Evolutionary conservation across 164 flowering plant genomes (phyloP).

Genomic region (Santalum album): DNA sequence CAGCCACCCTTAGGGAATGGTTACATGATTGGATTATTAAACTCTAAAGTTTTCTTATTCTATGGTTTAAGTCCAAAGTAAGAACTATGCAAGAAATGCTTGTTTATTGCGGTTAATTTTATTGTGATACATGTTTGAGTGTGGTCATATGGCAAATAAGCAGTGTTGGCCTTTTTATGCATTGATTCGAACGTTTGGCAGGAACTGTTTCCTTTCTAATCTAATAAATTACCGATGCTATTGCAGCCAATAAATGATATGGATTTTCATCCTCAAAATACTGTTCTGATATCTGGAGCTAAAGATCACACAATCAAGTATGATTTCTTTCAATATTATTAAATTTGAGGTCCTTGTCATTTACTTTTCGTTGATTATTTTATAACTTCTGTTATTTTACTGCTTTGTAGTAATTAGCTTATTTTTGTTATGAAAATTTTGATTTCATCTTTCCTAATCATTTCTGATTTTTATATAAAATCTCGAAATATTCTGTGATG

Average conservation of each 20-base stretch:
- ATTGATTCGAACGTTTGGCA: background rate
- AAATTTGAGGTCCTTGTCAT: background rate
- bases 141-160: too few relatives aligned
- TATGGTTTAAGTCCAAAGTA: too few relatives aligned
- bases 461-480: too few relatives aligned
- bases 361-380: background rate
- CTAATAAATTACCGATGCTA: background rate
- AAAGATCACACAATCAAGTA: slow-evolving; percentile 87
- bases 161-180: too few relatives aligned
- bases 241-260: slow-evolving; percentile 87
- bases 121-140: too few relatives aligned
- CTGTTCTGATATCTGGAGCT: slow-evolving; percentile 69
- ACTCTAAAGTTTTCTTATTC: too few relatives aligned
- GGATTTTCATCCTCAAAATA: slow-evolving; percentile 80
- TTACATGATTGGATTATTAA: too few relatives aligned
- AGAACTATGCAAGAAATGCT: too few relatives aligned
- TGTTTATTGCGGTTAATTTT: too few relatives aligned
- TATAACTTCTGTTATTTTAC: background rate
- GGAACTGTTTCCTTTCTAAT: background rate
- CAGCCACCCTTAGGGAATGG: too few relatives aligned
- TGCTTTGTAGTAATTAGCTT: background rate
- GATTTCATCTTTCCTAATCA: too few relatives aligned
- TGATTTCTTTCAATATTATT: slow-evolving; percentile 1
- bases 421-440: background rate
- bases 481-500: too few relatives aligned